phyloP scores from a whole-genome alignment of 768 basidiomycete genomes.

The Kwoniella sp. region DNA sequence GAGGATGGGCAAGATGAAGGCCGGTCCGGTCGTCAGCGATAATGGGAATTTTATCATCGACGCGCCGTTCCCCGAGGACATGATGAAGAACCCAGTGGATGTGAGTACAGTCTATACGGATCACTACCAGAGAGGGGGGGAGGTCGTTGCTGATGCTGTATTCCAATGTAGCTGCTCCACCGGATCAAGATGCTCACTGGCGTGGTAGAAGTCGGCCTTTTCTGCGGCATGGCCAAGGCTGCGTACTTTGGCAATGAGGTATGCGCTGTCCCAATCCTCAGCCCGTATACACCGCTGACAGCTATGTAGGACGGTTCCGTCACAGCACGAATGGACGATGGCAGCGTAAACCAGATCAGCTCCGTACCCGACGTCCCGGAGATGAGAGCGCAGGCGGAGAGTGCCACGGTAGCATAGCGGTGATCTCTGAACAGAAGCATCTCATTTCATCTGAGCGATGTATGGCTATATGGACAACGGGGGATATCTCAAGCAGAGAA shows the following conservation, averaged over 20 bases:
- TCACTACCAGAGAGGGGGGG: no score
- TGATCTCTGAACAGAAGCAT: not conserved
- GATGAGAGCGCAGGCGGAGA: constrained; percentile 3
- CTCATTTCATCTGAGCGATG: not conserved
- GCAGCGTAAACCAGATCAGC: constrained; percentile 21
- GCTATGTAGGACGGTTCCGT: constrained; percentile 36
- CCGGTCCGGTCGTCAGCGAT: constrained; percentile 93
- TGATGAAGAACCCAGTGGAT: constrained; percentile 63
- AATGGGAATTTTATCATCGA: constrained; percentile 98
- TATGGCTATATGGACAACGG: not conserved
- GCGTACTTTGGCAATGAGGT: constrained; percentile 71
- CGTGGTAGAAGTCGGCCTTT: constrained; percentile 97
- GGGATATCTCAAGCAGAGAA: no score
- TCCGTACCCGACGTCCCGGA: constrained; percentile 35
- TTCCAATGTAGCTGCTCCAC: constrained; percentile 67
- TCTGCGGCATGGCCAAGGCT: constrained; percentile 82
- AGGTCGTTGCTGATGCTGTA: no score
- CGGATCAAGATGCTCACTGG: constrained; percentile 92
- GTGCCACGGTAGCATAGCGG: not conserved
- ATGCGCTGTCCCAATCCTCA: not conserved
- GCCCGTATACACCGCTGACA: not conserved
- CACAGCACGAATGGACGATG: constrained; percentile 24
- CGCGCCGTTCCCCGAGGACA: constrained; percentile 73
- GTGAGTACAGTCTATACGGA: no score
- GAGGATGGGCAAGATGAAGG: constrained; percentile 81